Percentiles rank a stretch among this genome's conserved stretches.
phyloP scores from a whole-genome alignment of 495 filamentous ascomycete species.

The Apodospora peruviana region DNA sequence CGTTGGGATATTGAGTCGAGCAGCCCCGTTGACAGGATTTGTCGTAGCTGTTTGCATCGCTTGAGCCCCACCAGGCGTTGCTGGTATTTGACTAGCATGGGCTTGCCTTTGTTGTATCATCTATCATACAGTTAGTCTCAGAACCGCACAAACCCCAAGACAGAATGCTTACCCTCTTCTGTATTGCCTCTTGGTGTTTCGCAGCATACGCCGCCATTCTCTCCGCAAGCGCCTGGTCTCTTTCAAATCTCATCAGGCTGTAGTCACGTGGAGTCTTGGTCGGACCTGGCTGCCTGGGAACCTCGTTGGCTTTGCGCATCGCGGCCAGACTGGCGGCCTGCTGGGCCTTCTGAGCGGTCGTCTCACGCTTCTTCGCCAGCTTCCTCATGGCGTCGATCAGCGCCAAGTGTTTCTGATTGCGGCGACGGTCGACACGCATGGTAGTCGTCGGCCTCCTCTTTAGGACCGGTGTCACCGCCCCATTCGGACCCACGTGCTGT shows the following conservation, averaged over 20 bases:
- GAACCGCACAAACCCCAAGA: conserved; percentile 1
- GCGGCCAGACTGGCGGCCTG: conserved; percentile 66
- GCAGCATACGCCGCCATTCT: conserved; percentile 63
- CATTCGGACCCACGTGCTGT: conserved; percentile 51
- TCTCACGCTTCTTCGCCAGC: conserved; percentile 88
- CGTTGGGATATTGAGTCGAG: conserved; percentile 29
- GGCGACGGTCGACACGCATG: conserved; percentile 74
- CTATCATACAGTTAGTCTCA: conserved; percentile 17
- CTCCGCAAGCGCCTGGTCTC: conserved; percentile 72
- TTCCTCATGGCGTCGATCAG: conserved; percentile 94
- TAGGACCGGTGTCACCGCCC: conserved; percentile 50
- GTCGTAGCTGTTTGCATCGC: conserved; percentile 35
- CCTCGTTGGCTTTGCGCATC: conserved; percentile 65
- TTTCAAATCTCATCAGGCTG: conserved; percentile 79
- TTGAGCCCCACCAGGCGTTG: conserved; percentile 34
- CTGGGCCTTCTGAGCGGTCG: conserved; percentile 75
- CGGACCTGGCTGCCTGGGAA: conserved; percentile 48
- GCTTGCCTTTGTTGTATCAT: conserved; percentile 30
- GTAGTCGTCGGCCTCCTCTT: conserved; percentile 61
- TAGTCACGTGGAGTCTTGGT: conserved; percentile 77
- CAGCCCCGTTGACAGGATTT: conserved; percentile 28
- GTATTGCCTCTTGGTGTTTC: conserved; percentile 47
- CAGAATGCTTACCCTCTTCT: conserved; percentile 46
- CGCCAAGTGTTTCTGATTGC: conserved; percentile 77
- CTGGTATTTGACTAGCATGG: conserved; percentile 34